Evolutionary conservation across 805 yeast genomes (phyloP), one percentile per base, ranked within the genome.

Genomic region (Schizosaccharomyces lindneri): DNA sequence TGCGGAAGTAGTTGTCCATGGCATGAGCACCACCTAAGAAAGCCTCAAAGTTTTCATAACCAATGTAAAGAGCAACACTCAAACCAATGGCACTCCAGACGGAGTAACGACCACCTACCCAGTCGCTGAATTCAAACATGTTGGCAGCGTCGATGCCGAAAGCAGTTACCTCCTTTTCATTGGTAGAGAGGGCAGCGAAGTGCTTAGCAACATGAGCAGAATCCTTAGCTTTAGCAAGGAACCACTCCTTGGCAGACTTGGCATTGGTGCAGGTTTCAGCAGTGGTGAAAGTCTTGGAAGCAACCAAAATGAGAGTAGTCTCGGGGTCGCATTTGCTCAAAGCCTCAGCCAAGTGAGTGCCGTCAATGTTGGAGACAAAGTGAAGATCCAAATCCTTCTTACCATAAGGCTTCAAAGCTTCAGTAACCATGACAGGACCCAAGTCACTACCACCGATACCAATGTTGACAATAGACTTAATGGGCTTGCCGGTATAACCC

Each of bases 31-130:
- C 99, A 75, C 84, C 85, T 70, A 93, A 79, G 81, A 93, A 87
- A 64, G 79, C 79, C 65, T 86, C 90, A 70, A 93, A 93, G 80
- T 88, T 86, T 66, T 93, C 97, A 73, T 72, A 93, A 66, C 99
- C 99, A 73, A 93, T 84, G 81, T 85, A 93, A 68, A 93, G 76
- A 68, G 95, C 95, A 65, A 93, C 90, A 36, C 96, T 86, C 68
- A 93, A 81, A 65, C 99, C 99, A 73, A 93, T 93, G 65, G 98
- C 94, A 55, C 95, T 86, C 99, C 99, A 93, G 65, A 93, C 98
- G n/a, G 98, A 93, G 83, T 93, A 93, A 75, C 99, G 85, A 72
- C 99, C 99, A 71, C 99, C 99, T 66, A 93, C 99, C 98, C 98
- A 93, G 76, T 77, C 84, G 74, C 89, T 96, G 70, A 93, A 93